phyloP scores from a whole-genome alignment of 2,329 filamentous ascomycete species.

The Sarocladium kiliense region DNA sequence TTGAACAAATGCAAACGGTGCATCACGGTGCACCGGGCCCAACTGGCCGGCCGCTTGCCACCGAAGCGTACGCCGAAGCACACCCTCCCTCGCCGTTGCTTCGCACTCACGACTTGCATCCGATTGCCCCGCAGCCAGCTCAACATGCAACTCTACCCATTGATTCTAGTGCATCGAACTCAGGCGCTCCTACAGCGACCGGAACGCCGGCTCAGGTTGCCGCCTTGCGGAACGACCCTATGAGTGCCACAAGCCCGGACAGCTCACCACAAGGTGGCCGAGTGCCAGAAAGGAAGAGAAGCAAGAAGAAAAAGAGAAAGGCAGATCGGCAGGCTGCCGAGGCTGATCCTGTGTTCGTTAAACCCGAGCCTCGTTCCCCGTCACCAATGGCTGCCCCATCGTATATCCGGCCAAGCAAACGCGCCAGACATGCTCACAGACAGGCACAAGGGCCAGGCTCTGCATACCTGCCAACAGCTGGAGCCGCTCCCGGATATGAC shows the following conservation, averaged over 20 bases:
- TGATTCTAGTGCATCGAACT: conserved; percentile 8
- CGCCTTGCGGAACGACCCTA: conserved; percentile 47
- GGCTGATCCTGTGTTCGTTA: conserved; percentile 51
- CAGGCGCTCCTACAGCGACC: conserved; percentile 23
- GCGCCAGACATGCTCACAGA: conserved; percentile 43
- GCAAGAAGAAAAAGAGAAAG: conserved; percentile 49
- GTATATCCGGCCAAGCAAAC: conserved; percentile 51
- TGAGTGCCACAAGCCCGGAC: conserved; percentile 50
- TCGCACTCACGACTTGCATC: conserved; percentile 67
- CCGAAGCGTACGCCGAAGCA: conserved; percentile 21
- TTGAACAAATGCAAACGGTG: not conserved
- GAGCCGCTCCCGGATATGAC: not conserved
- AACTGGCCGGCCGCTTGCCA: conserved; percentile 11
- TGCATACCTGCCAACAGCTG: not conserved
- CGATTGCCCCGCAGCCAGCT: conserved; percentile 59
- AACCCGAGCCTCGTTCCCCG: conserved; percentile 59
- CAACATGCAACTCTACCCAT: conserved; percentile 14
- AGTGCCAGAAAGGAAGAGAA: conserved; percentile 40
- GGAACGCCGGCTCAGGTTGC: conserved; percentile 42
- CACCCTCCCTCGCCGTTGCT: conserved; percentile 56
- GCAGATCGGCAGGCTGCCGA: conserved; percentile 44
- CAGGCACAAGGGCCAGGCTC: conserved; percentile 18
- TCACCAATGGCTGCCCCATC: conserved; percentile 51
- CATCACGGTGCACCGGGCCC: not conserved
- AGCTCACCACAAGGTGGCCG: conserved; percentile 49